phyloP scores from a whole-genome alignment of 2,329 filamentous ascomycete species.

The Neonectria neomacrospora region DNA sequence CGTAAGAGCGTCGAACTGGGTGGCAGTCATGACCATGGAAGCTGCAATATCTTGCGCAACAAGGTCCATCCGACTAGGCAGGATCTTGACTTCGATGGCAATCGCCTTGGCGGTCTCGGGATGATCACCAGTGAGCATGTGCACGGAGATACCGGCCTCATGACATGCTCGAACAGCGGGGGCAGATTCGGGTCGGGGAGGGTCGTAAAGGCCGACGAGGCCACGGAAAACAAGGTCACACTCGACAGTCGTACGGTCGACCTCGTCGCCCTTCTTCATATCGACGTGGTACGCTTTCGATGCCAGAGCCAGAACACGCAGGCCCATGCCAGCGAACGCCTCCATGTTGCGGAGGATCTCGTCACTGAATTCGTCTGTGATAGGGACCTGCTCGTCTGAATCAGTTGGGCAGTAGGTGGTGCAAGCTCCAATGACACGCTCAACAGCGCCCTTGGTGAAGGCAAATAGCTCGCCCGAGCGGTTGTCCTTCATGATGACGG shows the following conservation, averaged over 20 bases:
- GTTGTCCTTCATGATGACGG: conserved; percentile 69
- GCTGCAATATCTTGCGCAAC: conserved; percentile 66
- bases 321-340: conserved; percentile 70
- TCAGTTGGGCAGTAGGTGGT: conserved; percentile 58
- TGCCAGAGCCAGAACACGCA: conserved; percentile 77
- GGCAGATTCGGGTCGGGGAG: conserved; percentile 74
- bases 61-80: conserved; percentile 61
- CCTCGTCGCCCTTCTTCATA: conserved; percentile 52
- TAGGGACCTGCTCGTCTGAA: conserved; percentile 52
- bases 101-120: conserved; percentile 73
- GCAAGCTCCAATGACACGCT: conserved; percentile 75
- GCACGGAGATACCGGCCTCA: conserved; percentile 70
- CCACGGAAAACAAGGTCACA: conserved; percentile 72
- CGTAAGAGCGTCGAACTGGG: conserved; percentile 72
- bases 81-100: conserved; percentile 71
- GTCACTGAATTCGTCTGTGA: conserved; percentile 64
- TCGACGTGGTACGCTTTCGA: conserved; percentile 52
- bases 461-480: conserved; percentile 56
- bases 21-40: conserved; percentile 73
- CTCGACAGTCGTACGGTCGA: conserved; percentile 69
- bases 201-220: conserved; percentile 78
- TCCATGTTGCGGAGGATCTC: conserved; percentile 76
- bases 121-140: conserved; percentile 78
- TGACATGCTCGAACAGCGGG: conserved; percentile 68
- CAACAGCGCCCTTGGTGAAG: conserved; percentile 76